These are phyloP conservation scores for Cephaloascus albidus DNA, from an alignment of 805 yeast species.

Conservation along the genomic window DNA sequence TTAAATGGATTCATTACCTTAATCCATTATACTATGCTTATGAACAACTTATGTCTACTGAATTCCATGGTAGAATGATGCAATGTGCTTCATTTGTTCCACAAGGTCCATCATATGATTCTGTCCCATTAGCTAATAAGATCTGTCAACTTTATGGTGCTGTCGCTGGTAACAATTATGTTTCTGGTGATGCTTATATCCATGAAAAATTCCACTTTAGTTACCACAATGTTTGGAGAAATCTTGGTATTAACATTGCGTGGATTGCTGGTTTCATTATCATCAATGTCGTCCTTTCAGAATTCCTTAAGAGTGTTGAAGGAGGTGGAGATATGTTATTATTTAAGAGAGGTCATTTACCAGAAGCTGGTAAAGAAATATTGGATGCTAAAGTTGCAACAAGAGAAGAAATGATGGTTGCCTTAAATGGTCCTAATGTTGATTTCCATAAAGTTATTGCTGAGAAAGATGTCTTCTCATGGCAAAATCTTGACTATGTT, in stretches of 20 bases:
- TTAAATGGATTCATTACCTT: constrained; percentile 31
- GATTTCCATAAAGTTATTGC: constrained; percentile 7
- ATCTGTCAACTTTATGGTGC: constrained; percentile 59
- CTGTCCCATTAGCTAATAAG: constrained; percentile 22
- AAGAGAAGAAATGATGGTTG: constrained; percentile 26
- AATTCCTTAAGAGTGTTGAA: no score
- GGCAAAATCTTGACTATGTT: constrained; percentile 20
- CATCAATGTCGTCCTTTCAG: no score
- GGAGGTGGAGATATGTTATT: constrained; percentile 30
- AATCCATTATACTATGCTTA: constrained; percentile 32
- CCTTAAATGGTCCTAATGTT: constrained; percentile 13
- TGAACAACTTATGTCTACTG: constrained; percentile 27
- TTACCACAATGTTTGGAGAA: constrained; percentile 68
- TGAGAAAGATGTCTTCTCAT: no score
- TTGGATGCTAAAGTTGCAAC: no score
- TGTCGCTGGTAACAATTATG: constrained; percentile 37
- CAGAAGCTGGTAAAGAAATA: constrained; percentile 17
- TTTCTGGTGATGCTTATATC: constrained; percentile 55
- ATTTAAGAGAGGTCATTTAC: constrained; percentile 32
- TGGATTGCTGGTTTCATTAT: no score
- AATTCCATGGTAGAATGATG: constrained; percentile 20
- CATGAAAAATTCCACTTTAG: constrained; percentile 36
- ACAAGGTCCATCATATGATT: constrained; percentile 41
- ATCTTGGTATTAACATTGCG: constrained; percentile 60
- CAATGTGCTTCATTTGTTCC: constrained; percentile 36